phyloP scores from a whole-genome alignment of 1,139 yeast species.

The Kurtzmaniella natalensis region DNA sequence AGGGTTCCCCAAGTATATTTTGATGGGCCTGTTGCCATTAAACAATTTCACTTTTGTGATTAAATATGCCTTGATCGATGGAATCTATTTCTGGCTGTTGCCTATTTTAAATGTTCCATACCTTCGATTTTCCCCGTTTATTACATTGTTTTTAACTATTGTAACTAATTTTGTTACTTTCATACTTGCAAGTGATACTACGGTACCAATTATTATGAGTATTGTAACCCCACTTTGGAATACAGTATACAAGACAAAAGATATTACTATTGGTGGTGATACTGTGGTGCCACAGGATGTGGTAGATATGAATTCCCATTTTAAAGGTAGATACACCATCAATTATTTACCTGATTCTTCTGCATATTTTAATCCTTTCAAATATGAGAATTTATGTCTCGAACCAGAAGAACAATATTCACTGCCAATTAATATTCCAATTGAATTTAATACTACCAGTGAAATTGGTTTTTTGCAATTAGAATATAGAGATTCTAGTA shows the following conservation, averaged over 20 bases:
- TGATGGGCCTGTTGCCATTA: constrained; percentile 19
- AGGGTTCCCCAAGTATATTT: constrained; percentile 19
- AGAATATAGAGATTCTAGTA: constrained; percentile 54
- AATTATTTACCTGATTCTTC: constrained; percentile 90
- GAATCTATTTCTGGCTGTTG: constrained; percentile 59
- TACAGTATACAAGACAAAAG: constrained; percentile 44
- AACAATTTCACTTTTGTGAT: constrained; percentile 56
- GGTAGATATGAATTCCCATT: constrained; percentile 64
- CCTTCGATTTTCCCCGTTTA: constrained; percentile 54
- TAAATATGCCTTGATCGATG: constrained; percentile 73
- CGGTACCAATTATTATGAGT: constrained; percentile 31
- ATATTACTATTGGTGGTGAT: constrained; percentile 66
- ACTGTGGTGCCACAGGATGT: constrained; percentile 37
- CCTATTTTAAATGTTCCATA: constrained; percentile 77
- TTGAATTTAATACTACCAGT: constrained; percentile 76
- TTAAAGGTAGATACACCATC: constrained; percentile 81
- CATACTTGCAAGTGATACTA: constrained; percentile 36
- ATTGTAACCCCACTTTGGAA: constrained; percentile 44
- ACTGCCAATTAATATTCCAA: constrained; percentile 44
- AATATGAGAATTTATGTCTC: constrained; percentile 55
- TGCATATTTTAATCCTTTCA: constrained; percentile 76
- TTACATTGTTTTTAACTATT: constrained; percentile 42
- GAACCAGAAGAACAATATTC: constrained; percentile 22
- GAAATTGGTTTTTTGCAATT: constrained; percentile 68
- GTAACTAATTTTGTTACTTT: constrained; percentile 35